Percentiles rank a stretch among this genome's conserved stretches.
phyloP scores from a whole-genome alignment of 2,329 filamentous ascomycete species.

The Aureobasidium sp. region DNA sequence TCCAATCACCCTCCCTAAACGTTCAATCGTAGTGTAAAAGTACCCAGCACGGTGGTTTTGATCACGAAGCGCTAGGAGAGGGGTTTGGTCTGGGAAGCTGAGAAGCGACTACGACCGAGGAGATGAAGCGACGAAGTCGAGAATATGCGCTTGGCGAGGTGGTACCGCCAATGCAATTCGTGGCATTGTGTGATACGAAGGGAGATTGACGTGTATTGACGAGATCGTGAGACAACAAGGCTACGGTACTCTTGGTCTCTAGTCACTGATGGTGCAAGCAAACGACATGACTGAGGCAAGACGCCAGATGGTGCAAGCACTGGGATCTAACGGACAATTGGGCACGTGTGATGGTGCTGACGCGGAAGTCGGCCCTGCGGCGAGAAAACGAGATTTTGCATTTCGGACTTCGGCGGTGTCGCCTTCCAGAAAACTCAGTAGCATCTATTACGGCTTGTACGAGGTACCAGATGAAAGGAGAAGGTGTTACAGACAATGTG shows the following conservation, averaged over 20 bases:
- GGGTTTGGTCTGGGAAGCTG: neutral
- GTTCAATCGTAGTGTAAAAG: neutral
- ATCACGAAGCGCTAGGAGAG: neutral
- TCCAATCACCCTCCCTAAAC: neutral
- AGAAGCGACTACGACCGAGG: neutral
- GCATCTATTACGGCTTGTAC: neutral
- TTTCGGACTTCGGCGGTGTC: neutral
- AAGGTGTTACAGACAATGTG: conserved; percentile 2
- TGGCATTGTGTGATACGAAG: conserved; percentile 2
- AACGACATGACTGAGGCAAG: neutral
- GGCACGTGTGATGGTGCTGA: conserved; percentile 1
- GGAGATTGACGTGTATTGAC: neutral
- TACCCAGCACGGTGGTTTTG: conserved; percentile 5
- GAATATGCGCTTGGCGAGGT: neutral
- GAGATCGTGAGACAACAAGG: neutral
- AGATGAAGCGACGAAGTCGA: conserved; percentile 2
- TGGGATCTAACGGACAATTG: neutral
- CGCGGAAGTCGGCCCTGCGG: neutral
- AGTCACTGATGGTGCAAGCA: neutral
- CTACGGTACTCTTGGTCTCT: neutral
- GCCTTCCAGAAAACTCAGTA: neutral
- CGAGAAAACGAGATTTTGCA: neutral
- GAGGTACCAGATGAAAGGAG: neutral
- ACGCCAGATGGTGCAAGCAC: neutral
- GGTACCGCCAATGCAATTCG: neutral